phyloP scores from a whole-genome alignment of 208 protist species.

The Trypanosoma rangeli region DNA sequence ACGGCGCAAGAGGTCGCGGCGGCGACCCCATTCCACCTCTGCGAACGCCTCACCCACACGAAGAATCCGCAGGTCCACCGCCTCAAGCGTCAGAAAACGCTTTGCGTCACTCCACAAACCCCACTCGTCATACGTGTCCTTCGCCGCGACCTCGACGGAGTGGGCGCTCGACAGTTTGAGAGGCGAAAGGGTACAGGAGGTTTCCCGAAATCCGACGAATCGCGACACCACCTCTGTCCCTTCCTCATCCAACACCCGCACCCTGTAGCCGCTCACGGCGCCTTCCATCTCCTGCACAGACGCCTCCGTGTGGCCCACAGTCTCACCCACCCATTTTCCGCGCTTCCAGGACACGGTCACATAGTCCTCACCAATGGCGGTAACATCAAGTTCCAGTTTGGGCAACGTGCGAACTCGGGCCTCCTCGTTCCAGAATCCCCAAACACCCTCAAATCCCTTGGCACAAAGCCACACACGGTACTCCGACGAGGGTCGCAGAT shows the following conservation, averaged over 20 bases:
- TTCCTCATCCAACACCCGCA: slow-evolving; percentile 67
- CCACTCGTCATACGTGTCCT: slow-evolving; percentile 92
- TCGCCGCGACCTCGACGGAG: slow-evolving; percentile 83
- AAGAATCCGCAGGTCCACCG: slow-evolving; percentile 54
- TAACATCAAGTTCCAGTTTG: slow-evolving; percentile 76
- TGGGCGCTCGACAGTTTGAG: slow-evolving; percentile 76
- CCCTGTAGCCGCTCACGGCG: slow-evolving; percentile 86
- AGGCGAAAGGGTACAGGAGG: slow-evolving; percentile 55
- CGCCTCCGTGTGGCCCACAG: slow-evolving; percentile 29
- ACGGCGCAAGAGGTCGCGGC: slow-evolving; percentile 15
- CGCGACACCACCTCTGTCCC: slow-evolving; percentile 58
- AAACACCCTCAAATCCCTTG: slow-evolving; percentile 85
- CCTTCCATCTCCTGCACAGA: slow-evolving; percentile 75
- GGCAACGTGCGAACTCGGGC: slow-evolving; percentile 88
- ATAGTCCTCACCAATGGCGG: slow-evolving; percentile 89
- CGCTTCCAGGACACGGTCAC: slow-evolving; percentile 81
- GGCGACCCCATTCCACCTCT: slow-evolving; percentile 79
- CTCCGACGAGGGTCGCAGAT: slow-evolving; percentile 82
- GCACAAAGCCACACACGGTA: slow-evolving; percentile 90
- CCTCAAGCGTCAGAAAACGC: slow-evolving; percentile 78
- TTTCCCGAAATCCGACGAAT: slow-evolving; percentile 61
- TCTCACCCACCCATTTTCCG: slow-evolving; percentile 66
- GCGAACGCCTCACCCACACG: slow-evolving; percentile 82
- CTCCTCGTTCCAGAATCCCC: slow-evolving; percentile 92
- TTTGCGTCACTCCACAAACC: slow-evolving; percentile 87